phyloP scores from a whole-genome alignment of 768 basidiomycete genomes.

The Tricholoma flavovirens region DNA sequence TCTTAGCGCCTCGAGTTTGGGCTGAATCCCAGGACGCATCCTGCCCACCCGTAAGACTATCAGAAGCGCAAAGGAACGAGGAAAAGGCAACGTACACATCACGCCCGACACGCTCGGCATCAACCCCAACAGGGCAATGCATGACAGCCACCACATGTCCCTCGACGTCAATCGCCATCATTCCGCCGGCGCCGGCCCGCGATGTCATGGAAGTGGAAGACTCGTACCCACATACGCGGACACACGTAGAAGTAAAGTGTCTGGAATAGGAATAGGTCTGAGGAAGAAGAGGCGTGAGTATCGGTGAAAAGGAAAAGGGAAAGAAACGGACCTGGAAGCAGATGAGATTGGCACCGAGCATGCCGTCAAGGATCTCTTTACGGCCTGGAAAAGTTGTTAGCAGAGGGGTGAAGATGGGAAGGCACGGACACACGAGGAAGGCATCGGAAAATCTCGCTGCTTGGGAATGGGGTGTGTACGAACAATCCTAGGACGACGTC shows the following conservation, averaged over 20 bases:
- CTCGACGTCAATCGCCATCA: constrained; percentile 68
- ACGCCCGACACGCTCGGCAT: constrained; percentile 80
- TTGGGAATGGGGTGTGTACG: constrained; percentile 97
- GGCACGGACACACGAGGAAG: constrained; percentile 52
- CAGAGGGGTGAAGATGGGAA: not conserved
- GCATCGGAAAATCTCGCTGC: constrained; percentile 92
- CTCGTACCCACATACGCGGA: constrained; percentile 95
- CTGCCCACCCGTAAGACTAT: constrained; percentile 27
- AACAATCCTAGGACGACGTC: constrained; percentile 83
- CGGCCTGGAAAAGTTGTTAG: constrained; percentile 22
- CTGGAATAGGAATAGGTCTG: constrained; percentile 91
- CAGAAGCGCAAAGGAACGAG: not conserved
- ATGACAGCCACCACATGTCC: constrained; percentile 78
- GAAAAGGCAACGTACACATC: constrained; percentile 54
- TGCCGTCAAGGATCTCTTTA: constrained; percentile 93
- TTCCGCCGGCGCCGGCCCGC: not conserved
- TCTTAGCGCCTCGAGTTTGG: constrained; percentile 83
- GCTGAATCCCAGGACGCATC: constrained; percentile 72
- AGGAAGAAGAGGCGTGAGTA: not conserved
- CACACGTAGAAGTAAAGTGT: constrained; percentile 91
- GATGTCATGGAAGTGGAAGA: constrained; percentile 39
- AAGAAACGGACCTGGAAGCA: constrained; percentile 71
- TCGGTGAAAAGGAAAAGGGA: not conserved
- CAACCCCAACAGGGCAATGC: constrained; percentile 94
- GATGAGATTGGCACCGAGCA: constrained; percentile 94